Percentiles rank a stretch among this genome's conserved stretches.
These are phyloP conservation scores for Zopfochytrium polystomum DNA, from an alignment of 371 early-diverging fungal genomes.

Conservation along the genomic window DNA sequence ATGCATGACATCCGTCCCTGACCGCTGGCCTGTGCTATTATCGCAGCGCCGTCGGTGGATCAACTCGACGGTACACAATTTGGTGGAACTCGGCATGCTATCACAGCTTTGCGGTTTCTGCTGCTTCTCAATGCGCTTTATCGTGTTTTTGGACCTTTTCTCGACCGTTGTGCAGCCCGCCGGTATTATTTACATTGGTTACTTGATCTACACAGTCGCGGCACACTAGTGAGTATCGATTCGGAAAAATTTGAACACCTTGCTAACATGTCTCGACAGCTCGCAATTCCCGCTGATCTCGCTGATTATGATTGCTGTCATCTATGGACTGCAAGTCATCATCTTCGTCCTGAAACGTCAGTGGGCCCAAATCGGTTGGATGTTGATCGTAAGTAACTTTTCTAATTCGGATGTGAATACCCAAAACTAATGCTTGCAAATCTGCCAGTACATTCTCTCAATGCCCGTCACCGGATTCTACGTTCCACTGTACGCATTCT, in stretches of 20 bases:
- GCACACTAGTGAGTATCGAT: conserved; percentile 51
- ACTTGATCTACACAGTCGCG: conserved; percentile 47
- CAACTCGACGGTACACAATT: conserved; percentile 93
- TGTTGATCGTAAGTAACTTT: conserved; percentile 46
- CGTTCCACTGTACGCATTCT: conserved; percentile 93
- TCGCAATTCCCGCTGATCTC: conserved; percentile 54
- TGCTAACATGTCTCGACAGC: conserved; percentile 56
- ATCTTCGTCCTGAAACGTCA: too few species aligned
- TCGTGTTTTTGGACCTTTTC: conserved; percentile 63
- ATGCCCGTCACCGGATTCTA: conserved; percentile 95
- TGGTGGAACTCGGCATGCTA: conserved; percentile 80
- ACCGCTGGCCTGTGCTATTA: conserved; percentile 83
- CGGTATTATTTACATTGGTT: conserved; percentile 62
- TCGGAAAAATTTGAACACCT: not conserved
- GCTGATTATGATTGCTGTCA: conserved; percentile 40
- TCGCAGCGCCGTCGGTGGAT: conserved; percentile 93
- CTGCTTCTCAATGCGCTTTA: conserved; percentile 92
- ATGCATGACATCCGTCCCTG: conserved; percentile 95
- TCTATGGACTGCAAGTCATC: too few species aligned
- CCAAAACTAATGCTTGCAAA: conserved; percentile 62
- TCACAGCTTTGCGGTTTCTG: conserved; percentile 90
- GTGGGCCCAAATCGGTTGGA: too few species aligned
- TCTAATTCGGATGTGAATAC: conserved; percentile 88
- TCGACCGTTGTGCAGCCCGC: conserved; percentile 64
- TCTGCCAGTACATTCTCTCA: conserved; percentile 51